Conservation (phyloP, 1,284 basidiomycete species). For the Sporisorium scitamineum region DNA sequence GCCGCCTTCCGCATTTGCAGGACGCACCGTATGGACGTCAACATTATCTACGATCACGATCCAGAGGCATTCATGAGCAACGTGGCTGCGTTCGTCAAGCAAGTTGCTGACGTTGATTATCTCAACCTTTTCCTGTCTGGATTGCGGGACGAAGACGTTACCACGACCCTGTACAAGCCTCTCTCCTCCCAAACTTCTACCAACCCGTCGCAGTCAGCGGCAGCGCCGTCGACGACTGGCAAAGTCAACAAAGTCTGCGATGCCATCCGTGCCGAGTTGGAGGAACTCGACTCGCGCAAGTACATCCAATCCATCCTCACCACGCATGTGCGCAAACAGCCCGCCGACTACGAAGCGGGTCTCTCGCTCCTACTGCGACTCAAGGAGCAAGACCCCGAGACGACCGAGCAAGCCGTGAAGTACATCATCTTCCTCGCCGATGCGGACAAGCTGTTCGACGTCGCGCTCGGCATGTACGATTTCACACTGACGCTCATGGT, state of each 20-base stretch:
- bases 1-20: constrained; percentile 90
- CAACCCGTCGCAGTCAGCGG: neutral
- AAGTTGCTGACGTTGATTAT: constrained; percentile 89
- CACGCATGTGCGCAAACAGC: constrained; percentile 89
- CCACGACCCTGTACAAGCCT: constrained; percentile 68
- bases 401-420: constrained; percentile 95
- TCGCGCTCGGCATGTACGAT: constrained; percentile 98
- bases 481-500: constrained; percentile 94
- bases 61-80: constrained; percentile 76
- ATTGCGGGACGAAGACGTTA: constrained; percentile 72
- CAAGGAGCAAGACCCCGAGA: constrained; percentile 77
- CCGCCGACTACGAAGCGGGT: constrained; percentile 89
- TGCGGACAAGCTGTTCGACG: constrained; percentile 89
- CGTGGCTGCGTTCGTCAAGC: constrained; percentile 77
- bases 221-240: constrained; percentile 69
- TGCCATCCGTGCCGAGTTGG: constrained; percentile 79
- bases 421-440: constrained; percentile 99
- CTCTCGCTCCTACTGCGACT: constrained; percentile 82
- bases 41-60: constrained; percentile 85
- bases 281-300: constrained; percentile 77
- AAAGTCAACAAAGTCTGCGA: constrained; percentile 83
- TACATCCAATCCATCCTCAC: constrained; percentile 93
- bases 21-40: constrained; percentile 92
- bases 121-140: constrained; percentile 91
- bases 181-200: constrained; percentile 27